phyloP scores from a whole-genome alignment of 306 rosid species.

The Leucaena leucocephala region DNA sequence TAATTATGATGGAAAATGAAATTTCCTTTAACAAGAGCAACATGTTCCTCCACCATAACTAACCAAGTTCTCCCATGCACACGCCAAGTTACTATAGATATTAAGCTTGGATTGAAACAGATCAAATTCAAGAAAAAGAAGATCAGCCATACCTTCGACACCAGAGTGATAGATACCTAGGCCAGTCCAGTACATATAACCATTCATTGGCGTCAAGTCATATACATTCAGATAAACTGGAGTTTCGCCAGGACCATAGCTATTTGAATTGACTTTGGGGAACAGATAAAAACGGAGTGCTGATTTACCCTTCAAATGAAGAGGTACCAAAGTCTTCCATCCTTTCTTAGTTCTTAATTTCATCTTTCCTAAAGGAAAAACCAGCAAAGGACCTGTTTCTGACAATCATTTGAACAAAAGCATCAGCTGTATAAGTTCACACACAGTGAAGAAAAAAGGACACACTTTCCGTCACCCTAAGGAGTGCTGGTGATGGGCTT shows the following conservation, averaged over 20 bases:
- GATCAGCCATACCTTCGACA: slow-evolving; percentile 70
- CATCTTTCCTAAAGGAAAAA: slow-evolving; percentile 51
- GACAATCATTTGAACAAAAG: slow-evolving; percentile 32
- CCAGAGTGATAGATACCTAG: slow-evolving; percentile 97
- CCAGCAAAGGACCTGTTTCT: slow-evolving; percentile 45
- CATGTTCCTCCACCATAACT: slow-evolving; percentile 5
- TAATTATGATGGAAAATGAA: slow-evolving; percentile 18
- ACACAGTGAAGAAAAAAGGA: background rate
- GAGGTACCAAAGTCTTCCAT: slow-evolving; percentile 76
- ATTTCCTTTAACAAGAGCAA: background rate
- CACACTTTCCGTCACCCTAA: background rate
- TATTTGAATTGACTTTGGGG: slow-evolving; percentile 67
- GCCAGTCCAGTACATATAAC: slow-evolving; percentile 95
- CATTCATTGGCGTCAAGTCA: slow-evolving; percentile 94
- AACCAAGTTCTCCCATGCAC: background rate
- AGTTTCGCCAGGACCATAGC: slow-evolving; percentile 61
- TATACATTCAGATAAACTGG: slow-evolving; percentile 95
- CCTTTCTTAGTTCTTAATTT: slow-evolving; percentile 75
- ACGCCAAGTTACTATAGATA: background rate
- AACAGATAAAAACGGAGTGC: slow-evolving; percentile 66
- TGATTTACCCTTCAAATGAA: slow-evolving; percentile 79
- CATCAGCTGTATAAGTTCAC: slow-evolving; percentile 25
- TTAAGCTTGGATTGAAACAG: slow-evolving; percentile 9
- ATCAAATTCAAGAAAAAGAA: slow-evolving; percentile 26
- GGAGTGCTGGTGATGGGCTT: too few species aligned